Percentiles rank a stretch among this genome's conserved stretches.
These are phyloP conservation scores for Oenanthe javanica DNA, from an alignment of 140 eudicot species.

Conservation along the genomic window DNA sequence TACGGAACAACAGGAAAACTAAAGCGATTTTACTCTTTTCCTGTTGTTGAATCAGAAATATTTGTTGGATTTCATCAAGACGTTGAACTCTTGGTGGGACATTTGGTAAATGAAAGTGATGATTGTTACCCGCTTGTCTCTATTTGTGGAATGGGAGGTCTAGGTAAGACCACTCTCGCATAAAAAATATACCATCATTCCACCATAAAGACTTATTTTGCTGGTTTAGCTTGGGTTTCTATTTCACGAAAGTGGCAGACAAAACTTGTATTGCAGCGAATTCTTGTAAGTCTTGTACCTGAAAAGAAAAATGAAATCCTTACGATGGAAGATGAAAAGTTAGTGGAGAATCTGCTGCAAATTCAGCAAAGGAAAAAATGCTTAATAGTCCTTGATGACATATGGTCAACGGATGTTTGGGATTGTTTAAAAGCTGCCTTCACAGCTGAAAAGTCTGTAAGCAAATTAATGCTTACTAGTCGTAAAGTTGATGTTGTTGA, in stretches of 20 bases:
- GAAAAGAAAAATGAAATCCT: constrained; percentile 7
- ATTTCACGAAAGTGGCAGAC: constrained; percentile 21
- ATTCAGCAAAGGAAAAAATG: constrained; percentile 17
- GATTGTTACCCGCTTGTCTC: constrained; percentile 6
- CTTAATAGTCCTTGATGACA: constrained; percentile 31
- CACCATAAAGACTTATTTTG: constrained; percentile 9
- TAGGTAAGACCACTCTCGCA: constrained; percentile 25
- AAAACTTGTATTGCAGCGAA: constrained; percentile 15
- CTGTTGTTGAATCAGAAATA: too few species aligned
- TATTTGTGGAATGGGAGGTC: constrained; percentile 31
- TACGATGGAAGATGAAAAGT: not conserved
- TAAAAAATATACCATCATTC: constrained; percentile 10
- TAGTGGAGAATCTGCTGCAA: constrained; percentile 12
- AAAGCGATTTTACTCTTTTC: too few species aligned
- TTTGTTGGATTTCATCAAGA: too few species aligned
- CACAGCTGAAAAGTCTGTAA: not conserved
- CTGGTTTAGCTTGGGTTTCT: constrained; percentile 23
- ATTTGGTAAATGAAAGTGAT: not conserved
- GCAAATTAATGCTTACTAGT: constrained; percentile 17
- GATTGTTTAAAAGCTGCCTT: constrained; percentile 17
- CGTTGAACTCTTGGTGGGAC: not conserved
- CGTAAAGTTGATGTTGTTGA: too few species aligned
- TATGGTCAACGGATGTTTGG: constrained; percentile 23
- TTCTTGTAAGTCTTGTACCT: constrained; percentile 8
- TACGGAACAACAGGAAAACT: too few species aligned